Conservation (phyloP, 768 basidiomycete species). For the Termitomyces bulborhizus region DNA sequence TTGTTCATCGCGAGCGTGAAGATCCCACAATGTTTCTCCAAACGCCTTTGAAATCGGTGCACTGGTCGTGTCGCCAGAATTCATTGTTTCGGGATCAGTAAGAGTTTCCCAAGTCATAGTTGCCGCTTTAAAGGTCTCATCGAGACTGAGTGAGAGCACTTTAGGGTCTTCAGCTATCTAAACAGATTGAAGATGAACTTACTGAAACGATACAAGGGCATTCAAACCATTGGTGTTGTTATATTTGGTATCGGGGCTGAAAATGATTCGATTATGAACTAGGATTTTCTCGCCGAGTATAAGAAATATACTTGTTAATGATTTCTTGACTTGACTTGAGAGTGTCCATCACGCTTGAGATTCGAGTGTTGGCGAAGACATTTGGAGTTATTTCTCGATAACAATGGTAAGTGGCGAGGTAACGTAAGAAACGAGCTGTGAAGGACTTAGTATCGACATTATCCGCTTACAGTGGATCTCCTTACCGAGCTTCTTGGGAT, state of each 20-base stretch:
- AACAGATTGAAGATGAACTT: conserved; percentile 3
- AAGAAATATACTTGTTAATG: not conserved
- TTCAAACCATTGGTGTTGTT: conserved; percentile 17
- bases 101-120: not conserved
- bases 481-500: not conserved
- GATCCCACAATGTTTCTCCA: conserved; percentile 20
- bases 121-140: conserved; percentile 22
- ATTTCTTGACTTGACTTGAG: not conserved
- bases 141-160: conserved; percentile 4
- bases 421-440: conserved; percentile 22
- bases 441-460: not conserved
- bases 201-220: conserved; percentile 15
- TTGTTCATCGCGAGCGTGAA: conserved; percentile 14
- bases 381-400: conserved; percentile 22
- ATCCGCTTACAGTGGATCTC: not conserved
- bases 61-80: conserved; percentile 17
- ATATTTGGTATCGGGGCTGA: conserved; percentile 2
- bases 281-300: not conserved
- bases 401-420: conserved; percentile 9
- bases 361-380: conserved; percentile 27
- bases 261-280: not conserved
- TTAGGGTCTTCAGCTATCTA: not conserved
- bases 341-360: conserved; percentile 24
- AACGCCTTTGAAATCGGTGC: conserved; percentile 19
- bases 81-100: conserved; percentile 19